Evolutionary conservation across 2,329 filamentous ascomycete species (phyloP).

Genomic region (Eutypa lata): DNA sequence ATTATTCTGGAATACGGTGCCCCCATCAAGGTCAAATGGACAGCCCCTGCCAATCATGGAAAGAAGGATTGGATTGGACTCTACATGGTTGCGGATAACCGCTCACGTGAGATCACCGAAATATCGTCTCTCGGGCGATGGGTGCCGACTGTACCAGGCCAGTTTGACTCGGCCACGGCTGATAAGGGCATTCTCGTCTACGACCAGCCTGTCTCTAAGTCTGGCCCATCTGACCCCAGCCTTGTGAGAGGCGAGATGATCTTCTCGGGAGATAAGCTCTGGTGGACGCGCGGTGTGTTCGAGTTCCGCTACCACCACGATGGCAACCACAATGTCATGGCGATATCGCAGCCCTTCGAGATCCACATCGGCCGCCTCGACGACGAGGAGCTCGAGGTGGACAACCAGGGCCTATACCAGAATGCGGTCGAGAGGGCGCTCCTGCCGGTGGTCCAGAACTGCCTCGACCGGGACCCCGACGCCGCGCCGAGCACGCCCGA

Average conservation of each 20-base stretch:
- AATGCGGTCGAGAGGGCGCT: constrained; percentile 72
- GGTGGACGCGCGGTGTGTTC: constrained; percentile 95
- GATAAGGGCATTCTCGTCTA: constrained; percentile 73
- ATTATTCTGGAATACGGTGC: constrained; percentile 84
- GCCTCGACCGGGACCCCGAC: constrained; percentile 86
- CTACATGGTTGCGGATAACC: constrained; percentile 94
- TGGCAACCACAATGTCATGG: constrained; percentile 89
- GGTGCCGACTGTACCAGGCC: constrained; percentile 74
- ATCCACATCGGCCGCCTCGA: constrained; percentile 80
- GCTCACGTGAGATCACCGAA: constrained; percentile 77
- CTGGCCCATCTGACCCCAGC: constrained; percentile 51
- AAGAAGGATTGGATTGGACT: constrained; percentile 94
- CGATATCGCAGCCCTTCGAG: constrained; percentile 90
- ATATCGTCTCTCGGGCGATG: constrained; percentile 86
- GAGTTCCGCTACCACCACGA: constrained; percentile 97
- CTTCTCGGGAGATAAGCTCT: constrained; percentile 90
- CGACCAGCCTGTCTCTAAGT: constrained; percentile 56
- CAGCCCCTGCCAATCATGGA: constrained; percentile 80
- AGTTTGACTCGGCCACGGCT: constrained; percentile 71
- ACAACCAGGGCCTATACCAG: constrained; percentile 60
- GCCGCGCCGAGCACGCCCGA: constrained; percentile 79
- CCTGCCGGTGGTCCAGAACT: constrained; percentile 83
- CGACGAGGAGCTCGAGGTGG: constrained; percentile 64
- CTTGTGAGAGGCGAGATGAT: constrained; percentile 76
- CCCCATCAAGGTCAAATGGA: constrained; percentile 87